Evolutionary conservation across 1,284 basidiomycete genomes (phyloP).

Genomic region (Retiboletus flavoniger): DNA sequence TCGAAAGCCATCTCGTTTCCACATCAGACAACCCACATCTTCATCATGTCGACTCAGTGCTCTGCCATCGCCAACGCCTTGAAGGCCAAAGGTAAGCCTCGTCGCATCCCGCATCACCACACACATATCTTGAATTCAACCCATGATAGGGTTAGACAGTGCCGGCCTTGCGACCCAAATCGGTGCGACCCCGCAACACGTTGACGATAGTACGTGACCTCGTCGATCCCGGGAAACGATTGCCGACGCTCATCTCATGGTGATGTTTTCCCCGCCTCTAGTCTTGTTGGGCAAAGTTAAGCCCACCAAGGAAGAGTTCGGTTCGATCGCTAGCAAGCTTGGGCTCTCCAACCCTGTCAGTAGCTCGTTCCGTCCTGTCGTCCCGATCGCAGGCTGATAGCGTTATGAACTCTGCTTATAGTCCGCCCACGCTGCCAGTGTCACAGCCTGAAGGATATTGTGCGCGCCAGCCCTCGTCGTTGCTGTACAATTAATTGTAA

Average conservation of each 20-base stretch:
- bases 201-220: constrained; percentile 47
- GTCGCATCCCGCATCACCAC: not conserved
- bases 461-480: not conserved
- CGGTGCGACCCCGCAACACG: constrained; percentile 43
- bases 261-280: constrained; percentile 21
- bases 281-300: constrained; percentile 50
- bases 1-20: not conserved
- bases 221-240: constrained; percentile 15
- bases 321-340: constrained; percentile 47
- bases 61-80: constrained; percentile 56
- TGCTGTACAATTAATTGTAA: constrained; percentile 17
- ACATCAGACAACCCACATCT: constrained; percentile 33
- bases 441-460: not conserved
- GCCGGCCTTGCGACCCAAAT: constrained; percentile 47
- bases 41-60: constrained; percentile 45
- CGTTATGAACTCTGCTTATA: not conserved
- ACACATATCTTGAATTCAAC: not conserved
- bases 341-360: constrained; percentile 37
- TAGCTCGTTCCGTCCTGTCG: not conserved
- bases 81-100: constrained; percentile 43
- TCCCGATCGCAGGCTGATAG: not conserved
- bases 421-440: constrained; percentile 3
- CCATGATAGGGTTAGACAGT: constrained; percentile 45
- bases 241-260: not conserved
- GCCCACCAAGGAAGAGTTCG: constrained; percentile 54